Conservation (phyloP, 805 yeast genomes). For the Starmerella roubikii region DNA sequence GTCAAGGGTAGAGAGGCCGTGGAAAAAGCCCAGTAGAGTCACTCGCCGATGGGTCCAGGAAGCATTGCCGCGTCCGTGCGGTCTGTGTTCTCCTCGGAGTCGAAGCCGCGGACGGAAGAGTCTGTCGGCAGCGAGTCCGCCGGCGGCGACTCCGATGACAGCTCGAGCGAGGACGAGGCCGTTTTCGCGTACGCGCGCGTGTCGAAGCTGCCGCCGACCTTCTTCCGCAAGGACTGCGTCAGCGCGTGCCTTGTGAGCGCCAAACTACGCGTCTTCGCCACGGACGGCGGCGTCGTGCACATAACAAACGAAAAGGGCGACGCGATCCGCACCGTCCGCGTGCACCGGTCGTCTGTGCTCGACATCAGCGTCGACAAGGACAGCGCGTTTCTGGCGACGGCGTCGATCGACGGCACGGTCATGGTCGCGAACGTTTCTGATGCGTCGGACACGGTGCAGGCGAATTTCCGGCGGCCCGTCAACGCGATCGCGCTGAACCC, state of each 20-base stretch:
- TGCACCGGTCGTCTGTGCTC: slow-evolving; percentile 74
- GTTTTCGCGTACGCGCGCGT: slow-evolving; percentile 60
- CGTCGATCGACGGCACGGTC: slow-evolving; percentile 88
- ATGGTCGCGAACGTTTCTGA: slow-evolving; percentile 60
- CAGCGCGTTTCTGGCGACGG: slow-evolving; percentile 53
- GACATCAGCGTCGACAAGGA: slow-evolving; percentile 58
- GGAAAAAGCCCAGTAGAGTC: no score
- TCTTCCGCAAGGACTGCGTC: slow-evolving; percentile 64
- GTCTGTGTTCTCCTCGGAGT: slow-evolving; percentile 7
- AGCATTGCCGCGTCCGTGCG: slow-evolving; percentile 14
- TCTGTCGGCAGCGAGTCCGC: no score
- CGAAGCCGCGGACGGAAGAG: neutral
- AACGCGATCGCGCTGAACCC: slow-evolving; percentile 75
- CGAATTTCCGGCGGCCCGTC: slow-evolving; percentile 75
- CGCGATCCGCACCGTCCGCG: slow-evolving; percentile 58
- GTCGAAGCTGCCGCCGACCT: slow-evolving; percentile 49
- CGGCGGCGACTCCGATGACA: slow-evolving; percentile 19
- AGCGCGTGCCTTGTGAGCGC: slow-evolving; percentile 55
- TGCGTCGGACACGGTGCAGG: slow-evolving; percentile 51
- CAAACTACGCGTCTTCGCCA: slow-evolving; percentile 60
- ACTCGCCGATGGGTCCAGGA: slow-evolving; percentile 10
- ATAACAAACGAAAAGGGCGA: slow-evolving; percentile 47
- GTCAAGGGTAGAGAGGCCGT: no score
- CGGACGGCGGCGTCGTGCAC: slow-evolving; percentile 76
- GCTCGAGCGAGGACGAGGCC: slow-evolving; percentile 32